phyloP scores from a whole-genome alignment of 1,284 basidiomycete species.

The Trametes versicolor region DNA sequence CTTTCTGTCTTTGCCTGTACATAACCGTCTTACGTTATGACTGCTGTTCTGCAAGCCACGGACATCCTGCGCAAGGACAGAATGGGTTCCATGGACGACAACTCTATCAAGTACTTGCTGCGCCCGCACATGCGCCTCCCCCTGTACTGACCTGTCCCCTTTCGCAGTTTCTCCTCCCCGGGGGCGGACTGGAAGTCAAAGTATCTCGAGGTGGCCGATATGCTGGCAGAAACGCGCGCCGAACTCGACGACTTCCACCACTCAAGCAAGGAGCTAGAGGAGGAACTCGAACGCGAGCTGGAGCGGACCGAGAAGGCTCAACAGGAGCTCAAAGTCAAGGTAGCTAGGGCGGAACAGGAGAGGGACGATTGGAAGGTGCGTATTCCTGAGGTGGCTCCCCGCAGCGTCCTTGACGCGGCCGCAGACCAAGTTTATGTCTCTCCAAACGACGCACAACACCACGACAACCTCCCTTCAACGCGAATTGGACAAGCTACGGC shows the following conservation, averaged over 20 bases:
- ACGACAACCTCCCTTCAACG: conserved; percentile 88
- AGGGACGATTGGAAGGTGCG: conserved; percentile 93
- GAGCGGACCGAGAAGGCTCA: conserved; percentile 89
- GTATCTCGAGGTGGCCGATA: conserved; percentile 87
- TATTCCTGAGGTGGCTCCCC: background rate
- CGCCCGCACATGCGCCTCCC: conserved; percentile 11
- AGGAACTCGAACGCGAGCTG: conserved; percentile 91
- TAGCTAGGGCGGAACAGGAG: conserved; percentile 79
- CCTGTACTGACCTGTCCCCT: conserved; percentile 23
- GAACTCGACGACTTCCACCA: conserved; percentile 93
- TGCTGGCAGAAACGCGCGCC: conserved; percentile 84
- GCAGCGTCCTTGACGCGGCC: conserved; percentile 15
- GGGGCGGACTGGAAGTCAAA: conserved; percentile 81
- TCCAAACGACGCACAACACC: conserved; percentile 91
- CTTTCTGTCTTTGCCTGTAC: conserved; percentile 39
- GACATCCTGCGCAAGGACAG: conserved; percentile 68
- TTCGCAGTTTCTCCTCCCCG: conserved; percentile 59
- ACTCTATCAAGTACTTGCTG: conserved; percentile 61
- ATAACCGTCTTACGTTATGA: conserved; percentile 56
- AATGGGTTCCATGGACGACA: conserved; percentile 69
- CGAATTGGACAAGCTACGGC: conserved; percentile 86
- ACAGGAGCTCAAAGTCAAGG: conserved; percentile 81
- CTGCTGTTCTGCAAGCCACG: conserved; percentile 68
- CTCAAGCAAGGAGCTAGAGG: conserved; percentile 92
- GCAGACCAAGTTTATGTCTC: conserved; percentile 87